Percentiles rank a stretch among this genome's conserved stretches.
Evolutionary conservation across 1,139 yeast genomes (phyloP).

Genomic region (Suhomyces ambrosiae): DNA sequence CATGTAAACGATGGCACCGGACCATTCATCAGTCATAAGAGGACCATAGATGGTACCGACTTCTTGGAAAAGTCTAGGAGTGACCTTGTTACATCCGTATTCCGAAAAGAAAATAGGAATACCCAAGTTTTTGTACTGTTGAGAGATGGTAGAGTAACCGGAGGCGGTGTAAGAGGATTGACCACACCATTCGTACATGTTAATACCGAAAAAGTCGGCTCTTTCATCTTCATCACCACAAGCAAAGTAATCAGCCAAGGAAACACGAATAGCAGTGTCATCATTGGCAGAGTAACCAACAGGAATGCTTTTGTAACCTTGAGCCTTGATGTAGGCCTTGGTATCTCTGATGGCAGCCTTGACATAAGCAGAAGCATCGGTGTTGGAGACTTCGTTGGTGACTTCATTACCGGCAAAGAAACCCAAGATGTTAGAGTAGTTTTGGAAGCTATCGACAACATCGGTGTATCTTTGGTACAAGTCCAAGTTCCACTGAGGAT

Average conservation of each 20-base stretch:
- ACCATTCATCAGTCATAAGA: slow-evolving; percentile 39
- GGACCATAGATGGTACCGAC: slow-evolving; percentile 60
- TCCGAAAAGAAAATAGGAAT: slow-evolving; percentile 89
- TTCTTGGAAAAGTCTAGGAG: slow-evolving; percentile 74
- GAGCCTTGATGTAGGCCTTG: slow-evolving; percentile 68
- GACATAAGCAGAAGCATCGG: slow-evolving; percentile 81
- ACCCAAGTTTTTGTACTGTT: slow-evolving; percentile 67
- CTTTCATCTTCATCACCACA: slow-evolving; percentile 64
- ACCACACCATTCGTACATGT: slow-evolving; percentile 98
- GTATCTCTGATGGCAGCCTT: slow-evolving; percentile 89
- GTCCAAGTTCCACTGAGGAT: slow-evolving; percentile 60
- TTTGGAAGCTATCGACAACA: slow-evolving; percentile 69
- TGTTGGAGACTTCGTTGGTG: slow-evolving; percentile 69
- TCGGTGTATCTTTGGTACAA: slow-evolving; percentile 69
- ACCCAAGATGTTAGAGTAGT: slow-evolving; percentile 77
- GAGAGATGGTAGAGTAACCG: slow-evolving; percentile 75
- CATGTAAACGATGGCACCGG: slow-evolving; percentile 79
- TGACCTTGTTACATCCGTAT: slow-evolving; percentile 80
- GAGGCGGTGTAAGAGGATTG: slow-evolving; percentile 59
- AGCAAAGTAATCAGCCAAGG: slow-evolving; percentile 79
- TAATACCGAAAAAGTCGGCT: slow-evolving; percentile 91
- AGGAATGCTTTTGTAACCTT: slow-evolving; percentile 72
- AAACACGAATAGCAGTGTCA: slow-evolving; percentile 67
- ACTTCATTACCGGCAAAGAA: slow-evolving; percentile 95
- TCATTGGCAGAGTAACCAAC: slow-evolving; percentile 92